phyloP scores from a whole-genome alignment of 768 basidiomycete genomes.

The Neoboletus subvelutipes region DNA sequence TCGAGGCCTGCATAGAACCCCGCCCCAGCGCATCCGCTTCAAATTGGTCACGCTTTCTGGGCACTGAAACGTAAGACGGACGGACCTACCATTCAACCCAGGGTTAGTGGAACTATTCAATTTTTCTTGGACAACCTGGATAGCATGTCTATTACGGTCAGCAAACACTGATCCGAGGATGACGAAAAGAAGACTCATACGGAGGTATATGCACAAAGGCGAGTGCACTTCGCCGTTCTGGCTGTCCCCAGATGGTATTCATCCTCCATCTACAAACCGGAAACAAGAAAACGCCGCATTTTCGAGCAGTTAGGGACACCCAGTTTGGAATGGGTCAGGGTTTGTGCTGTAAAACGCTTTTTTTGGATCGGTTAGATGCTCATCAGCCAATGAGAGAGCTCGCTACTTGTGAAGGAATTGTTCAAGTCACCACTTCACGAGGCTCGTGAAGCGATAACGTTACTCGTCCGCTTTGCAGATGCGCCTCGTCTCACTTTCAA shows the following conservation, averaged over 20 bases:
- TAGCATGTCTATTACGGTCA: conserved; percentile 15
- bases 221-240: conserved; percentile 51
- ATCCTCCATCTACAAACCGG: too few relatives aligned
- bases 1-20: conserved; percentile 64
- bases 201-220: conserved; percentile 79
- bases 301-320: too few relatives aligned
- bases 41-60: neutral
- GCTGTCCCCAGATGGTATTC: conserved; percentile 58
- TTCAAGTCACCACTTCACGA: too few relatives aligned
- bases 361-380: too few relatives aligned
- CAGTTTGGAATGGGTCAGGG: too few relatives aligned
- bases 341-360: too few relatives aligned
- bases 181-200: conserved; percentile 37
- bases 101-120: conserved; percentile 42
- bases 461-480: too few relatives aligned
- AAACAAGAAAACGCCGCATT: too few relatives aligned
- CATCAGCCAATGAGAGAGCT: too few relatives aligned
- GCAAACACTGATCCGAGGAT: neutral
- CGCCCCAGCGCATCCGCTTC: conserved; percentile 51
- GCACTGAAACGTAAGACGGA: neutral
- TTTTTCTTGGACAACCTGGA: conserved; percentile 35
- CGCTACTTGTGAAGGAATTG: too few relatives aligned
- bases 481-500: conserved; percentile 49
- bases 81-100: conserved; percentile 40
- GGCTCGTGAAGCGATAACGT: too few relatives aligned